Conservation (phyloP, 306 rosid species). For the Rosa persica region DNA sequence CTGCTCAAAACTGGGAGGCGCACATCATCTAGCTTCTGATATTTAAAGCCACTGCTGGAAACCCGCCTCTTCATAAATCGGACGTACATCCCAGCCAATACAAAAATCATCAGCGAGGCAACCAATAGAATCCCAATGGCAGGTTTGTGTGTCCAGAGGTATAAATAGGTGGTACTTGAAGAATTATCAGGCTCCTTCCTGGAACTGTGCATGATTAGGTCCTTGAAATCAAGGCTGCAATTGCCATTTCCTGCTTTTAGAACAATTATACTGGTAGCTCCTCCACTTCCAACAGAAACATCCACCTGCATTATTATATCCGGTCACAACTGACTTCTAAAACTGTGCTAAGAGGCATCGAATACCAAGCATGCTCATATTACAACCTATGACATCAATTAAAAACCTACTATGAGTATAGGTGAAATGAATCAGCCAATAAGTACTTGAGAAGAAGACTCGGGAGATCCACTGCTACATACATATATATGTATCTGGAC, state of each 20-base stretch:
- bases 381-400: not conserved
- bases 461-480: not conserved
- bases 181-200: slow-evolving; percentile 21
- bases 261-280: slow-evolving; percentile 24
- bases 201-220: slow-evolving; percentile 23
- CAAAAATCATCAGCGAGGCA: slow-evolving; percentile 28
- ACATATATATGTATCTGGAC: not conserved
- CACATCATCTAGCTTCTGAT: slow-evolving; percentile 42
- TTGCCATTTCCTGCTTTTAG: slow-evolving; percentile 33
- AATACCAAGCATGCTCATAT: not conserved
- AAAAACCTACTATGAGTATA: not conserved
- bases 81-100: slow-evolving; percentile 33
- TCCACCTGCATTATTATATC: slow-evolving; percentile 32
- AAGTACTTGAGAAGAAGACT: too few species aligned
- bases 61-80: slow-evolving; percentile 26
- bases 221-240: slow-evolving; percentile 47
- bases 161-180: slow-evolving; percentile 23
- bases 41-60: slow-evolving; percentile 19
- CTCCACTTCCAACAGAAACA: slow-evolving; percentile 33
- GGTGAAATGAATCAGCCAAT: not conserved
- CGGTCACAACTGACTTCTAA: slow-evolving; percentile 20
- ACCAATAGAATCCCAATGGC: slow-evolving; percentile 22
- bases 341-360: not conserved
- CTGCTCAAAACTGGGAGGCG: slow-evolving; percentile 38
- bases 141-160: slow-evolving; percentile 27